Evolutionary conservation across 345 rosid species (phyloP).

Genomic region (Leavenworthia alabamica): DNA sequence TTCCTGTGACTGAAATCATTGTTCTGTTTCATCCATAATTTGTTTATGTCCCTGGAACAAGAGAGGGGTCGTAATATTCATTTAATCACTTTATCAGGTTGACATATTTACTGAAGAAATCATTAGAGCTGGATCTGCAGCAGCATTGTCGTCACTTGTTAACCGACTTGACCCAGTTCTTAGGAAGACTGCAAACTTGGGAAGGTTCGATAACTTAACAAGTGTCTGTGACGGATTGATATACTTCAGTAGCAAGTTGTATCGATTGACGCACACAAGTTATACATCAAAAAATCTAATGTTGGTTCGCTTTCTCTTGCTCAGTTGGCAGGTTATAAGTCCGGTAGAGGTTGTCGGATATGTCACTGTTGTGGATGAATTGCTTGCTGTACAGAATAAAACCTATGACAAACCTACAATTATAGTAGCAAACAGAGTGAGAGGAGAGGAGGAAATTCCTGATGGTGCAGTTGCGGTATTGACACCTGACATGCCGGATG

Average conservation of each 20-base stretch:
- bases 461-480: conserved; percentile 94
- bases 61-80: background rate
- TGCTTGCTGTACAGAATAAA: conserved; percentile 81
- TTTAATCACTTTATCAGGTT: conserved; percentile 42
- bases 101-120: conserved; percentile 93
- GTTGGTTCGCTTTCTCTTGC: conserved; percentile 28
- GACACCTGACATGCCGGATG: conserved; percentile 99
- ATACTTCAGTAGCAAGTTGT: conserved; percentile 3
- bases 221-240: background rate
- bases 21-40: background rate
- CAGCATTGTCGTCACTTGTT: conserved; percentile 69
- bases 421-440: conserved; percentile 83
- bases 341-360: conserved; percentile 87
- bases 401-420: conserved; percentile 72
- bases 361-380: conserved; percentile 72
- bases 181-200: conserved; percentile 85
- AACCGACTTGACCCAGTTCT: conserved; percentile 96
- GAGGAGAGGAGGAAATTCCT: conserved; percentile 99
- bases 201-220: conserved; percentile 57
- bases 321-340: conserved; percentile 99
- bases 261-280: conserved; percentile 1
- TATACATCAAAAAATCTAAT: conserved; percentile 23
- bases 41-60: background rate
- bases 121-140: conserved; percentile 97
- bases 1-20: conserved; percentile 3